Evolutionary conservation across 352 stramenopile species (phyloP).

Genomic region (Pythium aristosporum): DNA sequence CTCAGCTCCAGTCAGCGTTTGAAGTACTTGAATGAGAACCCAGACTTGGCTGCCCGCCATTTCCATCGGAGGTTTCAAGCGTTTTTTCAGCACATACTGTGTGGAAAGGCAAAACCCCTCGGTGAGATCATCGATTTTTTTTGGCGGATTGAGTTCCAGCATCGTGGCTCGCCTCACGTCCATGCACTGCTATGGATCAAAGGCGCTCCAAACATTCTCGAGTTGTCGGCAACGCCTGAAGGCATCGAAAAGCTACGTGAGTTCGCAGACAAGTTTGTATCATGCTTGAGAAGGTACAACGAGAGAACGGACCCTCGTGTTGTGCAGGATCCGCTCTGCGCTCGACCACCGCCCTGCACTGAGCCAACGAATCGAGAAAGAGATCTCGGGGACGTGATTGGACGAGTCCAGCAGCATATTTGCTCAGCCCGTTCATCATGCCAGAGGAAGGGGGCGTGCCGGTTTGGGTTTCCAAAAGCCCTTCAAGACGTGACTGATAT

Average conservation of each 20-base stretch:
- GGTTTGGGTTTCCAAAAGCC: slow-evolving; percentile 11
- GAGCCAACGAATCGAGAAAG: no score
- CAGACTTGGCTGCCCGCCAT: not conserved
- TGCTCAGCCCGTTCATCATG: slow-evolving; percentile 3
- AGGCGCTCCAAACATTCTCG: slow-evolving; percentile 12
- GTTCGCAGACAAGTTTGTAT: slow-evolving; percentile 4
- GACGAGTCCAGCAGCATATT: slow-evolving; percentile 14
- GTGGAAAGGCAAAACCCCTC: slow-evolving; percentile 13
- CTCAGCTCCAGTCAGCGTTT: not conserved
- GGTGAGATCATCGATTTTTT: slow-evolving; percentile 28
- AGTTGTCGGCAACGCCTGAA: slow-evolving; percentile 1
- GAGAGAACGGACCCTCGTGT: no score
- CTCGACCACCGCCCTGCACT: not conserved
- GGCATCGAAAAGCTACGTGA: not conserved
- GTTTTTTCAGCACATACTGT: slow-evolving; percentile 14
- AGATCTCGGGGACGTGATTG: not conserved
- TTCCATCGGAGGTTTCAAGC: slow-evolving; percentile 21
- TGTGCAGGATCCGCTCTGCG: no score
- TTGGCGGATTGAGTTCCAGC: slow-evolving; percentile 30
- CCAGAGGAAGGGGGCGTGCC: slow-evolving; percentile 3
- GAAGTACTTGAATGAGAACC: not conserved
- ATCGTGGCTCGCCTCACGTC: slow-evolving; percentile 25
- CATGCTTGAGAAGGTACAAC: slow-evolving; percentile 1
- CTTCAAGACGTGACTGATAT: not conserved
- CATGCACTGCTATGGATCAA: slow-evolving; percentile 28